A percentile compares a stretch with the other conserved stretches of the same genome.
phyloP scores from a whole-genome alignment of 441 rosid species.

The Pelargonium myrrhifolium region DNA sequence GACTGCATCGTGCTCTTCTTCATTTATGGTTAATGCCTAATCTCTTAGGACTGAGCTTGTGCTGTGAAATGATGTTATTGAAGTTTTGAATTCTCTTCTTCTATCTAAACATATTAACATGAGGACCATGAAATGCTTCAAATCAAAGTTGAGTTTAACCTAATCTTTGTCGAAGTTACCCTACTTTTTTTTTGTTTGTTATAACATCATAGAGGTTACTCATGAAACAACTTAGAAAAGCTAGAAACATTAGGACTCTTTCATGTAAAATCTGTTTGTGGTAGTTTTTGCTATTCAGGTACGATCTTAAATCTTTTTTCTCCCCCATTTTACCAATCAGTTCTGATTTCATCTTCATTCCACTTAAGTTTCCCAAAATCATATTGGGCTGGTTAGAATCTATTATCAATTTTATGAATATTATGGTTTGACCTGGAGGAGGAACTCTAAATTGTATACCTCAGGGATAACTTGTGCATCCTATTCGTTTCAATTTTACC shows the following conservation, averaged over 20 bases:
- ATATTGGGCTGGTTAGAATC: neutral
- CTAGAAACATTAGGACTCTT: neutral
- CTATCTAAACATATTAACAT: too few relatives aligned
- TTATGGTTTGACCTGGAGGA: neutral
- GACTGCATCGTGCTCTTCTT: neutral
- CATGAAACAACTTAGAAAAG: neutral
- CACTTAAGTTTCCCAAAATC: too few relatives aligned
- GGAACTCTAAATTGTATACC: too few relatives aligned
- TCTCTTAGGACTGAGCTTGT: neutral
- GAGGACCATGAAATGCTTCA: neutral
- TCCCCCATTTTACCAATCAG: neutral
- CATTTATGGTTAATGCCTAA: neutral
- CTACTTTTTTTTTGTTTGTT: too few relatives aligned
- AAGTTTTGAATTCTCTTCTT: neutral
- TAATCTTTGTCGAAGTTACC: neutral
- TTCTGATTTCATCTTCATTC: too few relatives aligned
- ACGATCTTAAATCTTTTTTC: neutral
- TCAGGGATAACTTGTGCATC: too few relatives aligned
- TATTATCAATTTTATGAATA: neutral
- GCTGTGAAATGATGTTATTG: neutral
- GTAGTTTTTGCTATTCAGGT: neutral
- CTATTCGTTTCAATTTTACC: too few relatives aligned
- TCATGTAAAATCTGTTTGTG: neutral
- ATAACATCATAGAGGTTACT: neutral
- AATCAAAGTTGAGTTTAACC: neutral